Conservation (phyloP, 2,329 filamentous ascomycete genomes). For the Blumeriella jaapii region DNA sequence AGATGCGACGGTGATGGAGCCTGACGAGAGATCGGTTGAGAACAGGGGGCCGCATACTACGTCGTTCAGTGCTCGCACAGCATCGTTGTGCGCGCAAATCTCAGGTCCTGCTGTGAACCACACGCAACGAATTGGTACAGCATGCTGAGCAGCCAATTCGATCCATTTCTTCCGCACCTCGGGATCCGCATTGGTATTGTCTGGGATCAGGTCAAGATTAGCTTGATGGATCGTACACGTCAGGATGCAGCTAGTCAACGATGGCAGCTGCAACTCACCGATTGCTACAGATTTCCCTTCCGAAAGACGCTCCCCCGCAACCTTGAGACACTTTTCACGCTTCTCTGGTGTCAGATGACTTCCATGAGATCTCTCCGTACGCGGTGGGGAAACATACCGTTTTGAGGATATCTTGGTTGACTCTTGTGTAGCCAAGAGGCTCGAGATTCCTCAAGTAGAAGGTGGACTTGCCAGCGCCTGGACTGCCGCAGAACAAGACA, state of each 20-base stretch:
- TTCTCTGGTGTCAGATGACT: slow-evolving; percentile 22
- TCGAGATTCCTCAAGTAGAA: slow-evolving; percentile 74
- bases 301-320: slow-evolving; percentile 52
- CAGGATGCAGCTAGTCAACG: too few species aligned
- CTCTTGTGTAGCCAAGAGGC: slow-evolving; percentile 66
- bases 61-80: slow-evolving; percentile 58
- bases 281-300: slow-evolving; percentile 61
- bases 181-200: slow-evolving; percentile 88
- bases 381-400: slow-evolving; percentile 35
- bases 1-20: neutral
- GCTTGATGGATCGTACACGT: too few species aligned
- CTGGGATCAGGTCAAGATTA: slow-evolving; percentile 32
- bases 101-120: slow-evolving; percentile 64
- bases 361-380: slow-evolving; percentile 2
- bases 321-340: slow-evolving; percentile 57
- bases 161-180: slow-evolving; percentile 73
- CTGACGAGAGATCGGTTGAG: slow-evolving; percentile 2
- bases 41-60: slow-evolving; percentile 17
- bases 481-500: slow-evolving; percentile 78
- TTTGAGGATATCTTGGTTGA: slow-evolving; percentile 87
- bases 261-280: slow-evolving; percentile 41
- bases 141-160: slow-evolving; percentile 55
- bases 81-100: slow-evolving; percentile 71
- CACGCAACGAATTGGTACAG: slow-evolving; percentile 71
- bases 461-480: slow-evolving; percentile 83